phyloP scores from a whole-genome alignment of 2,329 filamentous ascomycete genomes.

The Fusarium tuaranense region DNA sequence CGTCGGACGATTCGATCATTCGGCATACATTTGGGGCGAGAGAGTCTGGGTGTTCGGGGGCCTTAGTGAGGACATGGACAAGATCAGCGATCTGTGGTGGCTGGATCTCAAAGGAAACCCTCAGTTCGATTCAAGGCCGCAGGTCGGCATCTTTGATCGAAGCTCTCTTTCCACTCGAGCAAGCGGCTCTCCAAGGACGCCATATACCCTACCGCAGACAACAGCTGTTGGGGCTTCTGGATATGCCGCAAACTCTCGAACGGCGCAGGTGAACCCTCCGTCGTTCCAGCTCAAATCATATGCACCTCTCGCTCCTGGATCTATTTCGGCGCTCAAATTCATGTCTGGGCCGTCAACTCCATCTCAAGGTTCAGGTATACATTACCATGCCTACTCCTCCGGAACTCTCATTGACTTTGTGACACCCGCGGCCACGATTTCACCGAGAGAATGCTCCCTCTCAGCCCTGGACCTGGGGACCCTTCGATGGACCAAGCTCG shows the following conservation, averaged over 20 bases:
- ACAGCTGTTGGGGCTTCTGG: conserved; percentile 69
- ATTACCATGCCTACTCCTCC: conserved; percentile 96
- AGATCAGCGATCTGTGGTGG: conserved; percentile 97
- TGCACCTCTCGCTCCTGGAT: conserved; percentile 86
- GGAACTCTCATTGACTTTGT: conserved; percentile 94
- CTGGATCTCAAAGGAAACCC: conserved; percentile 92
- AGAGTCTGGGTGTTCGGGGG: conserved; percentile 97
- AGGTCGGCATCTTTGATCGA: conserved; percentile 64
- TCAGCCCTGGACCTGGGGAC: conserved; percentile 89
- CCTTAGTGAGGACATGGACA: conserved; percentile 95
- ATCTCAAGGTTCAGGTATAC: conserved; percentile 88
- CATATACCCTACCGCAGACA: conserved; percentile 62
- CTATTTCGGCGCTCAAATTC: conserved; percentile 91
- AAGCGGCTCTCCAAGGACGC: conserved; percentile 63
- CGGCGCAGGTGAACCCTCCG: conserved; percentile 73
- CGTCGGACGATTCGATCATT: conserved; percentile 93
- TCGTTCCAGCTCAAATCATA: conserved; percentile 78
- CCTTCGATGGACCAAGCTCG: conserved; percentile 93
- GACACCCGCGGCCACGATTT: conserved; percentile 89
- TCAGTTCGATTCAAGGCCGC: conserved; percentile 80
- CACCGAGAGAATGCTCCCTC: conserved; percentile 87
- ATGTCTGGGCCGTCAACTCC: conserved; percentile 84
- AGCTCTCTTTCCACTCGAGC: conserved; percentile 54
- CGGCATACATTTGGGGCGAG: conserved; percentile 91
- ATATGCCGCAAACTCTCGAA: conserved; percentile 76